A percentile compares a stretch with the other conserved stretches of the same genome.
Evolutionary conservation across 495 filamentous ascomycete species (phyloP).

Genomic region (Aspergillus haitiensis): DNA sequence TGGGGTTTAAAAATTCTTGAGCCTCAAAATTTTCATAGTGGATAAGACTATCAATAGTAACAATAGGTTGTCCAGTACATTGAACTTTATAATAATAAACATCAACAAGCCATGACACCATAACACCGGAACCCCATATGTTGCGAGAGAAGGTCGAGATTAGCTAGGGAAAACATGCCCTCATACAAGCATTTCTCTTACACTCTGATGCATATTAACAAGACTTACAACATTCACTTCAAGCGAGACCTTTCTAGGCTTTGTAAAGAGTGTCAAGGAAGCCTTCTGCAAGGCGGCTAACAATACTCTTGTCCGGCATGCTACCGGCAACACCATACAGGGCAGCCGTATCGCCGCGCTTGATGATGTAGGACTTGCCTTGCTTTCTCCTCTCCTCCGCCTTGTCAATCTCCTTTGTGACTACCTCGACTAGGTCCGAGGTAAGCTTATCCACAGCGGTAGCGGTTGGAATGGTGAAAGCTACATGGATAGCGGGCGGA

Average conservation of each 20-base stretch:
- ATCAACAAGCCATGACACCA: slow-evolving; percentile 13
- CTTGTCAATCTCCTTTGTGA: slow-evolving; percentile 71
- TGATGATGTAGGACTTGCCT: slow-evolving; percentile 51
- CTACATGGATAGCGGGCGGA: slow-evolving; percentile 92
- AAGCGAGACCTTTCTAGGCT: slow-evolving; percentile 52
- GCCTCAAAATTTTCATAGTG: slow-evolving; percentile 5
- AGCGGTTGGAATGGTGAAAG: slow-evolving; percentile 88
- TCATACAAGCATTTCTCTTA: neutral
- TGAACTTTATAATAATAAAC: slow-evolving; percentile 10
- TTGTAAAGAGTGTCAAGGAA: slow-evolving; percentile 98
- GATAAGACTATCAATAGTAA: neutral
- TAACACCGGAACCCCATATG: slow-evolving; percentile 12
- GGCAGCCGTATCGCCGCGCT: slow-evolving; percentile 72
- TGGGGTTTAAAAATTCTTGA: slow-evolving; percentile 8
- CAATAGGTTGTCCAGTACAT: slow-evolving; percentile 11
- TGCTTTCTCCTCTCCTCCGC: slow-evolving; percentile 75
- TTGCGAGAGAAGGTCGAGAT: slow-evolving; percentile 11
- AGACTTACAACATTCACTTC: slow-evolving; percentile 3
- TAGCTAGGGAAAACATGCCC: neutral
- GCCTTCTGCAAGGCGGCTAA: slow-evolving; percentile 83
- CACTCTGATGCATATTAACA: slow-evolving; percentile 21
- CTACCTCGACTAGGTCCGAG: slow-evolving; percentile 71
- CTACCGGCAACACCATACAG: slow-evolving; percentile 95
- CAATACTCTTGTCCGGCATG: slow-evolving; percentile 91
- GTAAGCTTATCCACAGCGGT: slow-evolving; percentile 75